Base-by-base conservation (phyloP, 371 early-diverging fungal species). In the Actinomortierella ambigua region DNA sequence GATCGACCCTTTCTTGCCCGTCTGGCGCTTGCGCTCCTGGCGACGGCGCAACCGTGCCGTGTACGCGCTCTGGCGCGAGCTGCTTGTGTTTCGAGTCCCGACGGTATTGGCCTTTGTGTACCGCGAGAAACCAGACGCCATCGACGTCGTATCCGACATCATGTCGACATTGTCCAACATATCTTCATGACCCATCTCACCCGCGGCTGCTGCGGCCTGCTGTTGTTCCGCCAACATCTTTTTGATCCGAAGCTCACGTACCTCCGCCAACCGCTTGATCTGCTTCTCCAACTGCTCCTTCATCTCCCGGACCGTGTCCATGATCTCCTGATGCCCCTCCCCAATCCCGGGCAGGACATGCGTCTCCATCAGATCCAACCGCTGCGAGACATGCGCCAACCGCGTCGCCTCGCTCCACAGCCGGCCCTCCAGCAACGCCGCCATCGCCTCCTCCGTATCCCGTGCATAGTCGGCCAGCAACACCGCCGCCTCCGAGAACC, bases 81-180 rank as follows among this genome's bases (percentile, higher is more conserved):
- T 77, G 18, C 80, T 76, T 14, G 87, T 83, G 6, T 81, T 78
- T 24, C 81, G 80, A 1, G 87, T 82, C 17, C 85, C 69, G 24
- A 84, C 78, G 11, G 90, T 82, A 28, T 85, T 81, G 7, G 87
- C 86, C 14, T 76, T 77, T 17, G 93, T 93, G 61, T 89, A 88
- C 39, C 88, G 85, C 52, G 92, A 91, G 67, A 92, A 90, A 52
- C 90, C 88, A 65, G 93, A 94, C 46, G 90, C 90, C 93, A 95
- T 93, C 14, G 95, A 93, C 1, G 95, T 91, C 1, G 96, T 94
- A 63, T 95, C 96, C 0, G 94, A 94, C 81, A 94, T 89, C 84
- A 94, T 87, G 63, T 97, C 98, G n/a, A 95, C 85, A 63, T 92
- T 89, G 61, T 95, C 95, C 24, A 88, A 60, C 29, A 82, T 61